Conservation (phyloP, 352 stramenopile genomes). For the Blastocystis sp. region DNA sequence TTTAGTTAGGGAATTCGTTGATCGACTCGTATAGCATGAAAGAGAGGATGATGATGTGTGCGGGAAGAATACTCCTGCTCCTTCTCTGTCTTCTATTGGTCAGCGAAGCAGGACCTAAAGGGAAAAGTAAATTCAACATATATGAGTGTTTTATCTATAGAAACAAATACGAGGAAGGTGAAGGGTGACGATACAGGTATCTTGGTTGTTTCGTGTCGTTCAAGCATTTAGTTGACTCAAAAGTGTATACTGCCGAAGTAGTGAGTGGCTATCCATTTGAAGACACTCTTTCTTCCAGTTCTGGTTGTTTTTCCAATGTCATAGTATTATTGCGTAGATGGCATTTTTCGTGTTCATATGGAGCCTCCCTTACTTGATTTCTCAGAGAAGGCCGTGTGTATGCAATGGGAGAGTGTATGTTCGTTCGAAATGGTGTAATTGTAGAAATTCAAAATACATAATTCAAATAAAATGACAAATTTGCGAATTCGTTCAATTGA, state of each 20-base stretch:
- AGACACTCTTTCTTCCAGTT: not conserved
- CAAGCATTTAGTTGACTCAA: not conserved
- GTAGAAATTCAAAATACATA: conserved; percentile 31
- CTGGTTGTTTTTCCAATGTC: not conserved
- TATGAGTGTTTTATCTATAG: not conserved
- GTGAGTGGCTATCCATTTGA: not conserved
- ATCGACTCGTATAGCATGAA: not conserved
- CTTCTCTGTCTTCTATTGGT: conserved; percentile 4
- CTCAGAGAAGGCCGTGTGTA: conserved; percentile 24
- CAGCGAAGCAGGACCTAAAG: conserved; percentile 29
- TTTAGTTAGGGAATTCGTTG: not conserved
- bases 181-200: not conserved
- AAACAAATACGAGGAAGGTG: not conserved
- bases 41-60: not conserved
- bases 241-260: not conserved
- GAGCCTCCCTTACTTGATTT: conserved; percentile 44
- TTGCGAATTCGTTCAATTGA: conserved; percentile 14
- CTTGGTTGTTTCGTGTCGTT: not conserved
- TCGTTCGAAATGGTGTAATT: not conserved
- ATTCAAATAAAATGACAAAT: conserved; percentile 1
- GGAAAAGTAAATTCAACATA: not conserved
- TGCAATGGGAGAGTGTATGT: conserved; percentile 33
- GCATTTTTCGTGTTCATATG: not conserved
- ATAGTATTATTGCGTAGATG: not conserved
- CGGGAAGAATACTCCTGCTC: not conserved